These are phyloP conservation scores for Trichoderma koningiopsis DNA, from an alignment of 2,329 filamentous ascomycete species.

Conservation along the genomic window DNA sequence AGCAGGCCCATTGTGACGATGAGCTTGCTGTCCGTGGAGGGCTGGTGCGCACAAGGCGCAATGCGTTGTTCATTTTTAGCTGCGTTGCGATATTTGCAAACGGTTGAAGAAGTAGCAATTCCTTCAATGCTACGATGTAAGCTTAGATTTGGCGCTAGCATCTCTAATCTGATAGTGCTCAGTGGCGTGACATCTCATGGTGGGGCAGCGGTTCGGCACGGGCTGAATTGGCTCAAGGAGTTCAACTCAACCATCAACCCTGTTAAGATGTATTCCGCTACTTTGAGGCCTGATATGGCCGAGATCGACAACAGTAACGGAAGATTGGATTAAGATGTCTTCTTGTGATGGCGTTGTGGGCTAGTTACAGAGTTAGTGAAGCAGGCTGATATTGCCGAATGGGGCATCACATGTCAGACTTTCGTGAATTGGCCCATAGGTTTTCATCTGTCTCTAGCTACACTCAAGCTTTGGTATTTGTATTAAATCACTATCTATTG, in stretches of 20 bases:
- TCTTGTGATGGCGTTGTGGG: neutral
- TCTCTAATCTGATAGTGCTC: conserved; percentile 3
- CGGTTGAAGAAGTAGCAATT: neutral
- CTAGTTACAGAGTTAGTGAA: neutral
- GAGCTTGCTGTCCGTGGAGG: conserved; percentile 30
- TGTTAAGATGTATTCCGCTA: neutral
- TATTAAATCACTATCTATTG: neutral
- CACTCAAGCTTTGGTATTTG: neutral
- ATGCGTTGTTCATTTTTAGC: conserved; percentile 44
- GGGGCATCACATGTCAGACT: neutral
- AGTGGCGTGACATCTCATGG: conserved; percentile 23
- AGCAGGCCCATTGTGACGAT: conserved; percentile 41
- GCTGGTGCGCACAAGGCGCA: conserved; percentile 41
- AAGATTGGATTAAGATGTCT: neutral
- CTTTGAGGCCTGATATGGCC: neutral
- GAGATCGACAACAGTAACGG: neutral
- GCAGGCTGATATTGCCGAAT: neutral
- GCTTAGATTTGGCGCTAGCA: conserved; percentile 11
- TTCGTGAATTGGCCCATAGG: neutral
- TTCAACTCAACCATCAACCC: neutral
- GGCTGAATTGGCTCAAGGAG: neutral
- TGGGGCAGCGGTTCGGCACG: conserved; percentile 24
- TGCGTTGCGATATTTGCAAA: conserved; percentile 2
- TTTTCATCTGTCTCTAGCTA: neutral
- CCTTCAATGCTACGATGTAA: neutral